Percentiles rank a stretch among this genome's conserved stretches.
These are phyloP conservation scores for Quercus gilva DNA, from an alignment of 306 rosid genomes.

Conservation along the genomic window DNA sequence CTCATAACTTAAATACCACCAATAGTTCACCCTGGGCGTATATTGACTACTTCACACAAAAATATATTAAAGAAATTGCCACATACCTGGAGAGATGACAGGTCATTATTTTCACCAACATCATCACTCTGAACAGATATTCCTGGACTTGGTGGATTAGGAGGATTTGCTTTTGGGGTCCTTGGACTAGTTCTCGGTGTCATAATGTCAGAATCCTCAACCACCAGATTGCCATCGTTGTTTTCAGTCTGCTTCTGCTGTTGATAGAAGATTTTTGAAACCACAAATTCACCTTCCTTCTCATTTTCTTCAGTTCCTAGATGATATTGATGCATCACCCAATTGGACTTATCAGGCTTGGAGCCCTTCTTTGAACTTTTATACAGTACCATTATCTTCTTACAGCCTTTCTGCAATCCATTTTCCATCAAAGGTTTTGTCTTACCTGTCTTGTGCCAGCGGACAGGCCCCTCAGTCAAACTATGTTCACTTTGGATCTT, in stretches of 20 bases:
- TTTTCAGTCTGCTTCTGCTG: constrained; percentile 53
- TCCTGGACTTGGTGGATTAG: constrained; percentile 56
- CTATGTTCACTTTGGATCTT: constrained; percentile 36
- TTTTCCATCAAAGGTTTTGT: constrained; percentile 39
- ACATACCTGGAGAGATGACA: constrained; percentile 45
- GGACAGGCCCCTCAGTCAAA: constrained; percentile 34
- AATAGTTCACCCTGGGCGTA: neutral
- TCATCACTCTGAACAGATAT: constrained; percentile 33
- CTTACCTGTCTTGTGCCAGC: constrained; percentile 68
- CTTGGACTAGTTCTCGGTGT: constrained; percentile 55
- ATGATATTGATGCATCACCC: constrained; percentile 97
- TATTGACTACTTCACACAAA: neutral
- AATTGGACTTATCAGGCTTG: constrained; percentile 58
- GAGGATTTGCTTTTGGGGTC: constrained; percentile 68
- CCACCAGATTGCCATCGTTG: constrained; percentile 32
- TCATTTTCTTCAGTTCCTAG: constrained; percentile 74
- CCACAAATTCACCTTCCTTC: constrained; percentile 75
- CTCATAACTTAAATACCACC: neutral
- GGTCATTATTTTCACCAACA: constrained; percentile 29
- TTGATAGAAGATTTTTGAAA: constrained; percentile 67
- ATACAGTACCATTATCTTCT: constrained; percentile 85
- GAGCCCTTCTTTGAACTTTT: constrained; percentile 55
- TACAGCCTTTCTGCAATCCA: constrained; percentile 61
- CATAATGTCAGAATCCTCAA: constrained; percentile 41
- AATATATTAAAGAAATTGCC: constrained; percentile 10